Conservation (phyloP, 106 monocot genomes). For the Apostasia ramifera region DNA sequence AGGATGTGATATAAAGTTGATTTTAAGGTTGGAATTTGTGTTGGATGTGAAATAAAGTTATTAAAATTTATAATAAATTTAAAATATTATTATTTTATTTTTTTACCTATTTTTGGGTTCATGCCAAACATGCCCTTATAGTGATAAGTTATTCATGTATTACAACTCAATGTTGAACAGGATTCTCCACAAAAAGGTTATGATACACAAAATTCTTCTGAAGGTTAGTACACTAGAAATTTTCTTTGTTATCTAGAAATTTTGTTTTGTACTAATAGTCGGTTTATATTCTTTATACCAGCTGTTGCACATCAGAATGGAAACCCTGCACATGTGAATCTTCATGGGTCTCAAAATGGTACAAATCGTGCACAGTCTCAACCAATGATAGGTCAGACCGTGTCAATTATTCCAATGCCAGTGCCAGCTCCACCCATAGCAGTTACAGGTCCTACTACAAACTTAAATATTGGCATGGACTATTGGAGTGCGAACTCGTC, state of each 20-base stretch:
- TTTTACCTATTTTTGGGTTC: too few species aligned
- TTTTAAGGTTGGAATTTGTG: too few species aligned
- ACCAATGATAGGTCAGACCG: conserved; percentile 23
- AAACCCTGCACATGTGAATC: conserved; percentile 19
- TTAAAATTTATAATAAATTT: too few species aligned
- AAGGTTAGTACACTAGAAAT: conserved; percentile 30
- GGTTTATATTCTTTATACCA: conserved; percentile 6
- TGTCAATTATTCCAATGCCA: conserved; percentile 44
- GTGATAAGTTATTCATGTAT: not conserved
- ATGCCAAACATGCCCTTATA: too few species aligned
- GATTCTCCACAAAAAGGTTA: conserved; percentile 61
- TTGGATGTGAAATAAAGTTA: too few species aligned
- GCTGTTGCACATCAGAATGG: conserved; percentile 42
- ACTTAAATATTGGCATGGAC: conserved; percentile 82
- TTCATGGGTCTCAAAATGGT: conserved; percentile 53
- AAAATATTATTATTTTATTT: too few species aligned
- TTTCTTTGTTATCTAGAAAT: not conserved
- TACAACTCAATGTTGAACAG: conserved; percentile 24
- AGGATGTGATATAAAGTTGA: too few species aligned
- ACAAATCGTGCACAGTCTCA: conserved; percentile 27
- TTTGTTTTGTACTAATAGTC: conserved; percentile 5
- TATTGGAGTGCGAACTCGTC: conserved; percentile 51
- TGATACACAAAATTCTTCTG: conserved; percentile 42
- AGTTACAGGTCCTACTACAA: conserved; percentile 51
- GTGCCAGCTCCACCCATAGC: conserved; percentile 26